Evolutionary conservation across 345 rosid species (phyloP).

Genomic region (Populus ilicifolia): DNA sequence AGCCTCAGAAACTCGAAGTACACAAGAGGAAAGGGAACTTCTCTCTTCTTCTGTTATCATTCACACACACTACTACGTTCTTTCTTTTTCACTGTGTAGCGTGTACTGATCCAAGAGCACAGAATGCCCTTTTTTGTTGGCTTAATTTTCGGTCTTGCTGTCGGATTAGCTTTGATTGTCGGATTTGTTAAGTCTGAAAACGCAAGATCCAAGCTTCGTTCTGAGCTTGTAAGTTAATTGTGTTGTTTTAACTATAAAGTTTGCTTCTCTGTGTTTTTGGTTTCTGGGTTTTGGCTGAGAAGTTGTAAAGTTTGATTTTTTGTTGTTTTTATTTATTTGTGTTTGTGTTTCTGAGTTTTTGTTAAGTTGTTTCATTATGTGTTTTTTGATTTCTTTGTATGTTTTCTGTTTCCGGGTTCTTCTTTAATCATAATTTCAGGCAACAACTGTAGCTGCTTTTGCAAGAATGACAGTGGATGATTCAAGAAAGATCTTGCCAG

Average conservation of each 20-base stretch:
- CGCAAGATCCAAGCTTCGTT: slow-evolving; percentile 76
- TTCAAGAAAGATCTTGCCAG: slow-evolving; percentile 81
- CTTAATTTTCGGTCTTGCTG: slow-evolving; percentile 53
- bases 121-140: slow-evolving; percentile 59
- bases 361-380: background rate
- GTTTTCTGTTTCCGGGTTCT: background rate
- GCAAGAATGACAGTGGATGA: slow-evolving; percentile 93
- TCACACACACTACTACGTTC: background rate
- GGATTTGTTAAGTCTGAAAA: slow-evolving; percentile 78
- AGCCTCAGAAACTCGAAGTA: background rate
- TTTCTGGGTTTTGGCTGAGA: background rate
- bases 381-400: background rate
- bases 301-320: background rate
- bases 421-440: slow-evolving; percentile 39
- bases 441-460: slow-evolving; percentile 81
- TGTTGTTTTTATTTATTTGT: background rate
- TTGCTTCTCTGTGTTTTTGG: background rate
- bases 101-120: background rate
- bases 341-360: background rate
- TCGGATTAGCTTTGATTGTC: slow-evolving; percentile 65
- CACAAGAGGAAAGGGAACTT: background rate
- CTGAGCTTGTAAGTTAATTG: slow-evolving; percentile 57
- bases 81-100: background rate
- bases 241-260: background rate
- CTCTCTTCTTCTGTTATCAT: background rate